phyloP scores from a whole-genome alignment of 768 basidiomycete species.

The Agaricus sinodeliciosus region DNA sequence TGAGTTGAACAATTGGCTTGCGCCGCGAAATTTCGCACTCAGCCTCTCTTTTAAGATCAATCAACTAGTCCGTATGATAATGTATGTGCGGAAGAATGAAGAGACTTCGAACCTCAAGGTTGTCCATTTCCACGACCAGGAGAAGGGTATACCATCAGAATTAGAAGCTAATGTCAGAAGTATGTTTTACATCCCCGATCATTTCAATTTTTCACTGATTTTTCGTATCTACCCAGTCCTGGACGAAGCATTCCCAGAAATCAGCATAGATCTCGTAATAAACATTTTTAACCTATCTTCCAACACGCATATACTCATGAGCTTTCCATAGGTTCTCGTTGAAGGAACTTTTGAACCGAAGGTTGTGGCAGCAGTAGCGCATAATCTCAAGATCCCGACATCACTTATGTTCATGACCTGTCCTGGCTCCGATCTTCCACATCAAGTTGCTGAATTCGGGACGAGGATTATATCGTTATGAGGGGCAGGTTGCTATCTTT shows the following conservation, averaged over 20 bases:
- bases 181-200: slow-evolving; percentile 17
- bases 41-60: slow-evolving; percentile 43
- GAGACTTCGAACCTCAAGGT: slow-evolving; percentile 65
- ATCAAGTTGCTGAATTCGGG: slow-evolving; percentile 43
- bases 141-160: slow-evolving; percentile 54
- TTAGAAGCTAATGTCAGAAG: slow-evolving; percentile 68
- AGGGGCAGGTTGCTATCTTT: background rate
- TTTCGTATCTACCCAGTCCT: slow-evolving; percentile 27
- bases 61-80: slow-evolving; percentile 53
- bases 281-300: background rate
- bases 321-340: slow-evolving; percentile 33
- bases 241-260: slow-evolving; percentile 59
- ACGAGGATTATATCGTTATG: slow-evolving; percentile 37
- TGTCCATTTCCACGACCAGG: slow-evolving; percentile 55
- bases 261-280: slow-evolving; percentile 54
- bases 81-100: slow-evolving; percentile 64
- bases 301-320: background rate
- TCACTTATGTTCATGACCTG: slow-evolving; percentile 61
- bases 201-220: background rate
- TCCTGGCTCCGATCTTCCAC: slow-evolving; percentile 38
- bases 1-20: slow-evolving; percentile 19
- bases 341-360: slow-evolving; percentile 36
- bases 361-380: slow-evolving; percentile 42
- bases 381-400: slow-evolving; percentile 40
- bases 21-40: background rate